Conservation (phyloP, 306 rosid genomes). For the Elaeagnus macrophylla region DNA sequence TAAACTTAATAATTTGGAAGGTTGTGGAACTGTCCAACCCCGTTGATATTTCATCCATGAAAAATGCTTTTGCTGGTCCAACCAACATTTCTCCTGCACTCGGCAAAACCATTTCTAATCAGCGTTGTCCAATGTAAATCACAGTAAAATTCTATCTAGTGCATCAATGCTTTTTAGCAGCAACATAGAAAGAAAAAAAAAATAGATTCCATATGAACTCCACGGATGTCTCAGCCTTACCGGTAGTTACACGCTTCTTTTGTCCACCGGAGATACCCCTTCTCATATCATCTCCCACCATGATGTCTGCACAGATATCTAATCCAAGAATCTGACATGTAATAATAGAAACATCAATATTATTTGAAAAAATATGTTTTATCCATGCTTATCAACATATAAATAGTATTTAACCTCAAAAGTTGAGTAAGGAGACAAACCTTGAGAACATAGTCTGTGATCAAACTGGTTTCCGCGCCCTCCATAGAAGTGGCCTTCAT, state of each 20-base stretch:
- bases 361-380: neutral
- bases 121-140: no score
- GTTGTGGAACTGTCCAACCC: conserved; percentile 57
- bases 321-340: conserved; percentile 39
- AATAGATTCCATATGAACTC: no score
- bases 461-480: conserved; percentile 30
- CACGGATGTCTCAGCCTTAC: conserved; percentile 8
- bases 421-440: conserved; percentile 15
- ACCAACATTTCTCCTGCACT: conserved; percentile 44
- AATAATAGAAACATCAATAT: neutral
- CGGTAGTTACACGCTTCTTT: conserved; percentile 56
- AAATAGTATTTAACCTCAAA: no score
- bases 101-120: no score
- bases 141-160: no score
- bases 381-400: no score
- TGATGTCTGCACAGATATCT: conserved; percentile 44
- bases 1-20: conserved; percentile 38
- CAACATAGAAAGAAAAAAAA: no score
- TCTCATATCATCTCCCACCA: conserved; percentile 41
- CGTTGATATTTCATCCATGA: conserved; percentile 55
- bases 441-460: conserved; percentile 46
- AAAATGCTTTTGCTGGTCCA: conserved; percentile 41
- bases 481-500: conserved; percentile 44
- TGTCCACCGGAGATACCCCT: conserved; percentile 63
- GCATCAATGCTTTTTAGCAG: no score